Evolutionary conservation across 2,329 filamentous ascomycete species (phyloP), one percentile per base, ranked within the genome.

Genomic region (Exophiala phaeomuriformis): DNA sequence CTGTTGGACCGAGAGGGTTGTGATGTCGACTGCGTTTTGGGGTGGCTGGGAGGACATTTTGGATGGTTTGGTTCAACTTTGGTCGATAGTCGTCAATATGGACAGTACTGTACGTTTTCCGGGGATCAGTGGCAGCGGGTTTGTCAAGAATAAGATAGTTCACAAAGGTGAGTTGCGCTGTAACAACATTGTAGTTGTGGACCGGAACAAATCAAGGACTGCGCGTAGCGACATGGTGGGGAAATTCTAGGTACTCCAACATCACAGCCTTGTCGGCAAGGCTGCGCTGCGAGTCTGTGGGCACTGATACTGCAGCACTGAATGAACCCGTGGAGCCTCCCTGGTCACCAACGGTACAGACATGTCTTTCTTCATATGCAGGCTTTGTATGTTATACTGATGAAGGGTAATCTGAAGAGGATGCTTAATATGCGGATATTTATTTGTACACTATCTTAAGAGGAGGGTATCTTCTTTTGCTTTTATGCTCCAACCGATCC

Each of bases 1-100:
- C 73, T 96, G 91, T 62, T 88, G 87, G 29, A 85, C 78, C 64
- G 85, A 86, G 65, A 98, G 85, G 57, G 80, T 83, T 64, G 85
- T 82, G 65, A 98, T 77, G 67, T 87, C 83, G 63, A 88, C 78
- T 77, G 64, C 55, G n/a, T 53, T 55, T 39, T 49, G 52, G 10
- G 42, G 32, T 31, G 51, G 42, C 33, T 57, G 57, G 8, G 57
- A 54, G 53, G 53, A 53, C 9, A 28, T 52, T 33, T 41, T 6
- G n/a, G 27, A 5, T 51, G 28, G 30, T 39, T 10, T 35, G 28
- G 32, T 37, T 36, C 47, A 50, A 19, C 10, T 47, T 28, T 9
- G 42, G 43, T 46, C 9, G 27, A 32, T 31, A 28, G 5, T 12
- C 27, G 5, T 33, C 7, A 32, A 33, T 5, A 43, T 28, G 41